Evolutionary conservation across 371 early-diverging fungal species (phyloP), one percentile per base, ranked within the genome.

Genomic region (Phascolomyces articulosus): DNA sequence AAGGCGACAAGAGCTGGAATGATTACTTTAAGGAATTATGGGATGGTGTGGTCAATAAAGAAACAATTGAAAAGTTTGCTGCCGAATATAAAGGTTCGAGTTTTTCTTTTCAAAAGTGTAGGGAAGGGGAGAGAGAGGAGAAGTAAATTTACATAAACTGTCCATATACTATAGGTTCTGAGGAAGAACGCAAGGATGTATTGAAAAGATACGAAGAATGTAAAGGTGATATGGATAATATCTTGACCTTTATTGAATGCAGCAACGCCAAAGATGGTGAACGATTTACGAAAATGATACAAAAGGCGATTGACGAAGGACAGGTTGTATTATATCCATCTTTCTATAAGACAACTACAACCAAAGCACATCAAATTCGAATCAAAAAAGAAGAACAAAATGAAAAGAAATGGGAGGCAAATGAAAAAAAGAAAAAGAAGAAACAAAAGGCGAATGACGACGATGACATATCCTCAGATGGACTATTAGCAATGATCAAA

Each of bases 21-120:
- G 92, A 87, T 15, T 96, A 90, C 67, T 97, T 95, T 72, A 79
- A 87, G 48, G 90, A 92, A 40, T 82, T 95, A 34, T 97, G 91
- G 90, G 70, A 82, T 0, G 93, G 93, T 18, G 73, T 89, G 4
- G 93, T 96, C 20, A 91, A 78, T 57, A 85, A 86, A n/a, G 82
- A 87, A 41, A 86, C 91, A 2, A 93, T 97, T 68, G 88, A 85
- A 40, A 87, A 87, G 56, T 93, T 93, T 65, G 72, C 72, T 0
- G 47, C 63, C 11, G 75, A 85, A 44, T 95, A 95, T 74, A 79
- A 84, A 78, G 86, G 91, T 85, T 68, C 48, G 29, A 6, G 24
- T 9, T 29, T 0, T 56, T 23, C 23, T 24, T 29, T 47, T 27
- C 10, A 20, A 34, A 0, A 34, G 34, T 34, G 11, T 34, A 9